Evolutionary conservation across 225 moss, liverwort and hornwort species (phyloP).

Genomic region (Bryoerythrophyllum caledonicum): DNA sequence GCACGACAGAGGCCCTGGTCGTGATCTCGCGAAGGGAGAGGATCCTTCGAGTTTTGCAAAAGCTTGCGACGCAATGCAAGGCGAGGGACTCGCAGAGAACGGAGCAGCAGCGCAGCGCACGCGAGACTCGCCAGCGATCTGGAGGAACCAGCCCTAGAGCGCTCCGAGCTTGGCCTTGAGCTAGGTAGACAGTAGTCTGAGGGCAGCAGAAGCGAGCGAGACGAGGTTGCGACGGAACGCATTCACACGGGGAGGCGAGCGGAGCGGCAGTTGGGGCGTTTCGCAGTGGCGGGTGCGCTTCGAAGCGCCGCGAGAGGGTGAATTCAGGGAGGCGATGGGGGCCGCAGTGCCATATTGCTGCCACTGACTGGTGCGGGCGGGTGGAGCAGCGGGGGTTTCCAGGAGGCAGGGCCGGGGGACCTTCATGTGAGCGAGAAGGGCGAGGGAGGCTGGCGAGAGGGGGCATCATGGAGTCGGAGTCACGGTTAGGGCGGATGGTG

Average conservation of each 20-base stretch:
- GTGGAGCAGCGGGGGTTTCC: background rate
- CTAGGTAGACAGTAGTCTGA: no score
- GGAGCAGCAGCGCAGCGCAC: background rate
- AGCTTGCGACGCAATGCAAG: background rate
- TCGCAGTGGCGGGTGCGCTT: background rate
- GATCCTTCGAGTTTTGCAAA: background rate
- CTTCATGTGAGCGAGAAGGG: constrained; percentile 15
- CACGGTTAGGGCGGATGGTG: constrained; percentile 67
- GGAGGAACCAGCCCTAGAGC: background rate
- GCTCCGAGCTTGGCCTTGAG: background rate
- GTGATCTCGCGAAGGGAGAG: background rate
- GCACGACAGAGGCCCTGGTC: background rate
- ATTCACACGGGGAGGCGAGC: background rate
- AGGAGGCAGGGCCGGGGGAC: background rate
- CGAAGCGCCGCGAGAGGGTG: background rate
- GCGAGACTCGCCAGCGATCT: background rate
- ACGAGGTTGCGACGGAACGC: background rate
- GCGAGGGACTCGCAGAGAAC: background rate
- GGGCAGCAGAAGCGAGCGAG: background rate
- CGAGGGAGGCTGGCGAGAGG: background rate
- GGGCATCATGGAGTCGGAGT: constrained; percentile 65
- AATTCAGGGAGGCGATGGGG: constrained; percentile 4
- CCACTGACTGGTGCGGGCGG: background rate
- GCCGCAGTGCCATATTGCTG: background rate
- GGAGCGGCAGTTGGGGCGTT: background rate